A percentile compares a stretch with the other conserved stretches of the same genome.
phyloP scores from a whole-genome alignment of 2,329 filamentous ascomycete genomes.

The Gnomoniopsis smithogilvyi region DNA sequence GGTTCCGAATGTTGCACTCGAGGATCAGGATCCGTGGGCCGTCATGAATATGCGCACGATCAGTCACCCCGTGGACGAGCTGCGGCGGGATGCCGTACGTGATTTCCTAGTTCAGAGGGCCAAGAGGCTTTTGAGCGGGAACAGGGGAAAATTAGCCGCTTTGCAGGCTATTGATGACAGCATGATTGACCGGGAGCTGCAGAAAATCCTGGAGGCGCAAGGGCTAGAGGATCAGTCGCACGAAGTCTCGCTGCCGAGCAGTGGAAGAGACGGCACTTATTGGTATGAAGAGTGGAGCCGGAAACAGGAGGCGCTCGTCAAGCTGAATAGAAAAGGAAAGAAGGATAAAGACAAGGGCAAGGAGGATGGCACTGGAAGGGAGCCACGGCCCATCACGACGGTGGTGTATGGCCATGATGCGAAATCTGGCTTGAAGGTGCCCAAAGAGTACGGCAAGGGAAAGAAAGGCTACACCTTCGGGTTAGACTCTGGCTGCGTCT shows the following conservation, averaged over 20 bases:
- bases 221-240: slow-evolving; percentile 14
- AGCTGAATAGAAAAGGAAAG: slow-evolving; percentile 19
- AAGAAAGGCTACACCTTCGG: slow-evolving; percentile 66
- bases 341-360: slow-evolving; percentile 53
- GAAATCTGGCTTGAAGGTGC: slow-evolving; percentile 59
- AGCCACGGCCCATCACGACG: slow-evolving; percentile 46
- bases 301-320: slow-evolving; percentile 36
- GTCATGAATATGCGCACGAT: slow-evolving; percentile 93
- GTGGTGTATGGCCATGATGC: slow-evolving; percentile 90
- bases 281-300: slow-evolving; percentile 67
- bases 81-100: slow-evolving; percentile 33
- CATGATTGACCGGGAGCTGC: slow-evolving; percentile 21
- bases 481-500: slow-evolving; percentile 79
- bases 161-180: slow-evolving; percentile 16
- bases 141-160: slow-evolving; percentile 15
- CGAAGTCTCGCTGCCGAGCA: slow-evolving; percentile 31
- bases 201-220: slow-evolving; percentile 14
- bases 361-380: slow-evolving; percentile 33
- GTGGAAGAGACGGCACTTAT: slow-evolving; percentile 50
- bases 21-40: slow-evolving; percentile 70
- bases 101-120: slow-evolving; percentile 34
- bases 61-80: slow-evolving; percentile 55
- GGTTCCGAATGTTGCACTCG: slow-evolving; percentile 68
- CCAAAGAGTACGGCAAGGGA: slow-evolving; percentile 13
- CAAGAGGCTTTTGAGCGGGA: slow-evolving; percentile 19